Conservation (phyloP, 345 rosid species). For the Salix caprea region DNA sequence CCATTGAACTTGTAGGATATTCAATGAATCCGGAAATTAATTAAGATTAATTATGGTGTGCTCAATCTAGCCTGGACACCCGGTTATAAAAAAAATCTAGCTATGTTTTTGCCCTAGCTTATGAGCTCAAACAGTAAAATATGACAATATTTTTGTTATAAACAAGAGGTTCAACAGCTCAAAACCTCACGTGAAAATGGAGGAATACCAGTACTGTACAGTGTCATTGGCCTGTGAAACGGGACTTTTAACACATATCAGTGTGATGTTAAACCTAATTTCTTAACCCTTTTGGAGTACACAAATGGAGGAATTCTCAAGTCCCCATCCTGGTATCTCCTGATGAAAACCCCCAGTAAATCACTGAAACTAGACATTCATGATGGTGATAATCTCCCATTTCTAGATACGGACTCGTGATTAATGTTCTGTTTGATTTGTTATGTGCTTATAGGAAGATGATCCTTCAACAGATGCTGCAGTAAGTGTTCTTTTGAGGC, state of each 20-base stretch:
- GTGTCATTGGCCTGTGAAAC: not conserved
- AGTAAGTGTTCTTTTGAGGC: not conserved
- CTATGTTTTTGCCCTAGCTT: not conserved
- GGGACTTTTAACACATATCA: not conserved
- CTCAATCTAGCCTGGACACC: too few species aligned
- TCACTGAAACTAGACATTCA: not conserved
- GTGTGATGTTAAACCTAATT: not conserved
- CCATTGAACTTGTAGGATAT: rapidly evolving
- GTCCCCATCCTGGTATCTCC: too few species aligned
- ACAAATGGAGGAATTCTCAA: not conserved
- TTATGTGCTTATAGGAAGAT: conserved; percentile 3
- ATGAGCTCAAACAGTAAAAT: not conserved
- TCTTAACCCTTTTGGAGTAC: not conserved
- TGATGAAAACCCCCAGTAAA: not conserved
- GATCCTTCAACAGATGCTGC: not conserved
- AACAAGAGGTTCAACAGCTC: too few species aligned
- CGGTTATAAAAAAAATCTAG: too few species aligned
- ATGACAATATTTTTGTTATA: not conserved
- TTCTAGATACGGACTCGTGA: not conserved
- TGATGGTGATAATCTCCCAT: not conserved
- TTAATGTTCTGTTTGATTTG: not conserved
- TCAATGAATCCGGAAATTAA: rapidly evolving
- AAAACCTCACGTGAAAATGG: too few species aligned
- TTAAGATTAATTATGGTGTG: too few species aligned
- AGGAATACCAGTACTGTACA: too few species aligned